Base-by-base conservation (phyloP, 164 flowering plant species). In the Magnolia officinalis region DNA sequence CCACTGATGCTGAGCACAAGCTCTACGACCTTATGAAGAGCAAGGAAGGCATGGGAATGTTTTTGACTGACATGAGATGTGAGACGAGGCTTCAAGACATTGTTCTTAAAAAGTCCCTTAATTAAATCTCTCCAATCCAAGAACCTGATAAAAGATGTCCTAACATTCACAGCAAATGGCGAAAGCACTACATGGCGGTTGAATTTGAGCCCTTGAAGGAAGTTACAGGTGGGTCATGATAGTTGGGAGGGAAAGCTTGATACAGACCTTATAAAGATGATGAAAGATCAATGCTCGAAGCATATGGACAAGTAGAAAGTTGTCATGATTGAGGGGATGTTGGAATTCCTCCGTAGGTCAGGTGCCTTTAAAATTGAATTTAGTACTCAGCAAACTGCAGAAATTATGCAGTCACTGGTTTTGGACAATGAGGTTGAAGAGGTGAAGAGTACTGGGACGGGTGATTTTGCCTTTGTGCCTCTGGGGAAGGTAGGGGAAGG, bases 201-300 rank as follows among this genome's bases (percentile, higher is more conserved):
- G 97, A 96, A 63, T 90, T 89, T 64, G 86, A 90, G 67, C 97
- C 99, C 2, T 87, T 97, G 0, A 78, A 80, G 74, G 98, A 90
- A 63, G 65, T 91, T 21, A 87, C 89, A 6, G 99, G 99, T 5
- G 99, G 99, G n/a, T 83, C 73, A 2, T 93, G 95, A 93, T 94
- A 92, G 68, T 45, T 11, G 13, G 0, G 87, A 86, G 8, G 98
- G 94, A 20, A 75, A 76, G 0, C 85, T 92, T 1, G 91, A 96
- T 66, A 72, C 31, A 0, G 89, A 84, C 0, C 74, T 83, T 63
- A 91, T 93, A 31, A 64, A 70, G 13, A 0, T 21, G 7, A 66
- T 89, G 51, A 88, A 77, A 76, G 51, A 65, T 11, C 18, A 14
- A 6, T 90, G 88, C 78, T 29, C 75, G 21, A 81, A 23, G 80